A percentile compares a stretch with the other conserved stretches of the same genome.
These are phyloP conservation scores for Globisporangium middletonii DNA, from an alignment of 352 stramenopile species.

Conservation along the genomic window DNA sequence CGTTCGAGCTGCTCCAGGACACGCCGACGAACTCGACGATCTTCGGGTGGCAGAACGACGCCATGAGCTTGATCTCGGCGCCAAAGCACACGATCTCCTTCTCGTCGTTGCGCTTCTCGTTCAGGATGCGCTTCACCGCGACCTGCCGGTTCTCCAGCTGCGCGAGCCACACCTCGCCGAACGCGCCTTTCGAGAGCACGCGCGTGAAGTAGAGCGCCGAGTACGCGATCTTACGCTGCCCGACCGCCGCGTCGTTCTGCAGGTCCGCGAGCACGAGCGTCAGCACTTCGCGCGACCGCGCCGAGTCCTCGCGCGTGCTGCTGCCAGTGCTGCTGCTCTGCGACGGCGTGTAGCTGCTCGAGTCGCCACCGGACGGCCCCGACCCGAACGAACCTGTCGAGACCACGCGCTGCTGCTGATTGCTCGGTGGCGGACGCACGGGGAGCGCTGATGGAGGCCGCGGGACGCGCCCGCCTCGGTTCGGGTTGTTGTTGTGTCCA, in stretches of 20 bases:
- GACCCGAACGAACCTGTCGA: slow-evolving; percentile 1
- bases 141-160: slow-evolving; percentile 76
- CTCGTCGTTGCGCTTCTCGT: slow-evolving; percentile 76
- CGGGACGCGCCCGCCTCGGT: background rate
- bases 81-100: slow-evolving; percentile 84
- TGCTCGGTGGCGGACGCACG: background rate
- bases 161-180: slow-evolving; percentile 80
- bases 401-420: background rate
- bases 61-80: slow-evolving; percentile 85
- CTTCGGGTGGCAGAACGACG: slow-evolving; percentile 70
- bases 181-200: slow-evolving; percentile 82
- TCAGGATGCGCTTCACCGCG: slow-evolving; percentile 76
- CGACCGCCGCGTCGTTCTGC: slow-evolving; percentile 51
- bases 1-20: slow-evolving; percentile 61
- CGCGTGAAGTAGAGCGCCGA: slow-evolving; percentile 75
- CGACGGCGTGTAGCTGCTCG: slow-evolving; percentile 12
- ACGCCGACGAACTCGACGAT: slow-evolving; percentile 81
- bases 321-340: slow-evolving; percentile 8
- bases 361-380: slow-evolving; percentile 6
- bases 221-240: slow-evolving; percentile 53
- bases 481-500: background rate
- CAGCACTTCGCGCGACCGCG: slow-evolving; percentile 38
- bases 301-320: slow-evolving; percentile 18
- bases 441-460: background rate
- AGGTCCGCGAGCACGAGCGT: slow-evolving; percentile 64